These are phyloP conservation scores for Santalum album DNA, from an alignment of 164 flowering plant species.

Conservation along the genomic window DNA sequence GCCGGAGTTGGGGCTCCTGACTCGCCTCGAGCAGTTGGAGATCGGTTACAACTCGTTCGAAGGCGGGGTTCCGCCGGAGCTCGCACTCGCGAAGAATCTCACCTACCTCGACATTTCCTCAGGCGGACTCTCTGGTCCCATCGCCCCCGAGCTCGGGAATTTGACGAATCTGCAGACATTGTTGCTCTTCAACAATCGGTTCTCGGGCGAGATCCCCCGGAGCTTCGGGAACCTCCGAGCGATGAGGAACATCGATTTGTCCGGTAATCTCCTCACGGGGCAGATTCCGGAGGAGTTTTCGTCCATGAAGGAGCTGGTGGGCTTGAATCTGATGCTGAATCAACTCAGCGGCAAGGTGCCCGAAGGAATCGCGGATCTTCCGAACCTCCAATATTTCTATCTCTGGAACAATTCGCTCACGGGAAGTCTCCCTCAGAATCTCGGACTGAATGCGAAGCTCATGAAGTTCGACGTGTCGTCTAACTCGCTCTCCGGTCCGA, in stretches of 20 bases:
- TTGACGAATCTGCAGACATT: conserved; percentile 41
- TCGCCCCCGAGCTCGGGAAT: conserved; percentile 45
- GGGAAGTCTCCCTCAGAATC: conserved; percentile 55
- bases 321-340: conserved; percentile 49
- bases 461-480: conserved; percentile 61
- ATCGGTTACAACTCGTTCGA: conserved; percentile 64
- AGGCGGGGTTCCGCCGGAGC: conserved; percentile 40
- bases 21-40: conserved; percentile 53
- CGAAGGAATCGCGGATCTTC: conserved; percentile 50
- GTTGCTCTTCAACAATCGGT: conserved; percentile 51
- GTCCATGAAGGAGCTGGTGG: conserved; percentile 30
- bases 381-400: conserved; percentile 39
- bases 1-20: conserved; percentile 35
- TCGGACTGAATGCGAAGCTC: conserved; percentile 56
- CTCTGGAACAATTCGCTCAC: conserved; percentile 76
- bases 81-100: conserved; percentile 36
- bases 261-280: conserved; percentile 62
- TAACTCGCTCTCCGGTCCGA: conserved; percentile 58
- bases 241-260: conserved; percentile 54
- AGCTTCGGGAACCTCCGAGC: conserved; percentile 25
- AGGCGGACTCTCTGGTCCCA: conserved; percentile 44
- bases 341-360: conserved; percentile 62
- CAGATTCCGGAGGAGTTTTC: conserved; percentile 40
- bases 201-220: conserved; percentile 60
- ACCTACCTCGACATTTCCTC: conserved; percentile 56